phyloP scores from a whole-genome alignment of 2,329 filamentous ascomycete genomes.

The Orbilia quercus region DNA sequence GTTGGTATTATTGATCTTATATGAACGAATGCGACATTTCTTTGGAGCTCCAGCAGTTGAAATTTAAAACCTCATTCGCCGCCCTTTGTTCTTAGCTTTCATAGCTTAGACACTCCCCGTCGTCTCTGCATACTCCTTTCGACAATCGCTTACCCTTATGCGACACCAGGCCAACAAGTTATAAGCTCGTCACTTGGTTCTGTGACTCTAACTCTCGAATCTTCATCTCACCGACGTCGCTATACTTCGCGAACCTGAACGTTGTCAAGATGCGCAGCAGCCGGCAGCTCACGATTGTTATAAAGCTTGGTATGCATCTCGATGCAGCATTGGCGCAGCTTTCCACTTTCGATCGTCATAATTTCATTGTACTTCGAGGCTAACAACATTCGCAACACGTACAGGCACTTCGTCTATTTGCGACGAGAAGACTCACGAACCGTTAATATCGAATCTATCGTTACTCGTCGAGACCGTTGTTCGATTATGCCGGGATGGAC shows the following conservation, averaged over 20 bases:
- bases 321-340: constrained; percentile 16
- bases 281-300: constrained; percentile 75
- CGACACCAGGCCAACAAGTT: background rate
- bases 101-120: background rate
- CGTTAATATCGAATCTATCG: constrained; percentile 87
- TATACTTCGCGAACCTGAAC: background rate
- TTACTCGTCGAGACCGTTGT: constrained; percentile 95
- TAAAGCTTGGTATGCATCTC: constrained; percentile 78
- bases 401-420: constrained; percentile 98
- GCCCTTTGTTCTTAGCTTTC: background rate
- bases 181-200: background rate
- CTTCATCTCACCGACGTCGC: background rate
- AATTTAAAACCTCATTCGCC: constrained; percentile 17
- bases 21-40: constrained; percentile 10
- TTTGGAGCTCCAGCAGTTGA: background rate
- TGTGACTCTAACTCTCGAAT: background rate
- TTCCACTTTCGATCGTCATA: background rate
- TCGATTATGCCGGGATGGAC: constrained; percentile 86
- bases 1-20: background rate
- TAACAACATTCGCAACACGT: constrained; percentile 29
- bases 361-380: too few species aligned
- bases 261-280: constrained; percentile 36
- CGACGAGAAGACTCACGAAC: constrained; percentile 93
- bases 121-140: constrained; percentile 6
- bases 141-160: constrained; percentile 6